Evolutionary conservation across 331 rosid genomes (phyloP), one percentile per base, ranked within the genome.

Genomic region (Prunus yedoensis): DNA sequence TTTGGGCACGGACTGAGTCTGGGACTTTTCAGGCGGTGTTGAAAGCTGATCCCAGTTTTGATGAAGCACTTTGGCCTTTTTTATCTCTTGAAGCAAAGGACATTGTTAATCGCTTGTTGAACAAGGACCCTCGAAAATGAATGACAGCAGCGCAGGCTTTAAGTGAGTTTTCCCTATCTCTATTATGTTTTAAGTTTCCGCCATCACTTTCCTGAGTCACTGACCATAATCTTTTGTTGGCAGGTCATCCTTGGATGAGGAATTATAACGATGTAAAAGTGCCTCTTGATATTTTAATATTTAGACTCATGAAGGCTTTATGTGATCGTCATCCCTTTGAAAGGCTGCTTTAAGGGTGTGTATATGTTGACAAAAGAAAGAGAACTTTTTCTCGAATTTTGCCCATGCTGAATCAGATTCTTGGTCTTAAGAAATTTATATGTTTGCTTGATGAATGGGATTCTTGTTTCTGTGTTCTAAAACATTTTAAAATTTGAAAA

Each of bases 181-280:
- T 62, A 63, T 56, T 16, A 58, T 81, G 61, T 65, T 16, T 38
- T 53, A 46, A 49, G 10, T 63, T 81, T 79, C 75, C 6, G 68
- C 71, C 66, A n/a, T 50, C 75, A 59, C 54, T 74, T 23, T 67
- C 66, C 67, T 78, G 53, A 68, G 77, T 56, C 60, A 71, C 64
- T 51, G 53, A 57, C 65, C 66, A 52, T 68, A 70, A 80, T 74
- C 17, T 69, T 82, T 56, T 80, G 46, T 69, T 82, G 84, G 77
- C 96, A 95, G 99, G 99, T 87, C 99, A 95, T 83, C 96, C 94
- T 79, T 95, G 99, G 99, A 85, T 91, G 68, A 85, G 94, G 67
- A 87, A 84, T 82, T 79, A 90, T 87, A 86, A 77, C 63, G 79
- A 83, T 21, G 86, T 87, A 58, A 92, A 85, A 79, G 91, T 91